These are phyloP conservation scores for Hyaloperonospora arabidopsidis DNA, from an alignment of 352 stramenopile species.

Conservation along the genomic window DNA sequence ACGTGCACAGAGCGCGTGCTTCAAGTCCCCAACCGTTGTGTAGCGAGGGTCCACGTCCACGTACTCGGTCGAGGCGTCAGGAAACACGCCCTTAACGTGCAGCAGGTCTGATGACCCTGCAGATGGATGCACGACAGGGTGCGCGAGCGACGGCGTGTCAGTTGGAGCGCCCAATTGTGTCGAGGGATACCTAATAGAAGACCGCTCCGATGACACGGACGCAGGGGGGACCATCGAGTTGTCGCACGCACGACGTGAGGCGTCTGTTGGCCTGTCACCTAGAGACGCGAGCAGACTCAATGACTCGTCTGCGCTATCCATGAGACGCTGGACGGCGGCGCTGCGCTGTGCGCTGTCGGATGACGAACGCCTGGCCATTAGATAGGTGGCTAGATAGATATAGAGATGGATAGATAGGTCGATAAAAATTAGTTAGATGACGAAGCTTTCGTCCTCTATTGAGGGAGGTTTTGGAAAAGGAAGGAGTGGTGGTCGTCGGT, in stretches of 20 bases:
- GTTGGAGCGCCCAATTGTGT: no score
- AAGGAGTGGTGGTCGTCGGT: no score
- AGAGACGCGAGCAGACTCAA: constrained; percentile 61
- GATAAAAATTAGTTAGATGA: no score
- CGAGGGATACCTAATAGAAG: no score
- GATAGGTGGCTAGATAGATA: constrained; percentile 4
- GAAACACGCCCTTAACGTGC: constrained; percentile 79
- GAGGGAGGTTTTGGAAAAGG: no score
- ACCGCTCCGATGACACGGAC: background rate
- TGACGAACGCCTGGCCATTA: constrained; percentile 23
- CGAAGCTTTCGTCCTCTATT: no score
- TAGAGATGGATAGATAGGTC: no score
- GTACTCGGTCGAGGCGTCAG: constrained; percentile 76
- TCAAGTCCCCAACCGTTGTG: constrained; percentile 64
- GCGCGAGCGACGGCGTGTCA: constrained; percentile 8
- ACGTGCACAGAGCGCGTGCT: constrained; percentile 52
- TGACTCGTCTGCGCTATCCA: constrained; percentile 66
- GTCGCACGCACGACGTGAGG: constrained; percentile 9
- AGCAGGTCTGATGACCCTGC: constrained; percentile 40
- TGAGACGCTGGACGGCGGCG: constrained; percentile 61
- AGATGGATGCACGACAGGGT: constrained; percentile 43
- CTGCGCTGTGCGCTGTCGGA: constrained; percentile 25
- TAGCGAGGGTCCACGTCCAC: constrained; percentile 67
- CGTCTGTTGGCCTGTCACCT: constrained; percentile 22
- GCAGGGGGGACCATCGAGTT: constrained; percentile 4